A percentile compares a stretch with the other conserved stretches of the same genome.
Conservation (phyloP, 192 early-diverging fungal genomes). For the Umbelopsis isabellina region DNA sequence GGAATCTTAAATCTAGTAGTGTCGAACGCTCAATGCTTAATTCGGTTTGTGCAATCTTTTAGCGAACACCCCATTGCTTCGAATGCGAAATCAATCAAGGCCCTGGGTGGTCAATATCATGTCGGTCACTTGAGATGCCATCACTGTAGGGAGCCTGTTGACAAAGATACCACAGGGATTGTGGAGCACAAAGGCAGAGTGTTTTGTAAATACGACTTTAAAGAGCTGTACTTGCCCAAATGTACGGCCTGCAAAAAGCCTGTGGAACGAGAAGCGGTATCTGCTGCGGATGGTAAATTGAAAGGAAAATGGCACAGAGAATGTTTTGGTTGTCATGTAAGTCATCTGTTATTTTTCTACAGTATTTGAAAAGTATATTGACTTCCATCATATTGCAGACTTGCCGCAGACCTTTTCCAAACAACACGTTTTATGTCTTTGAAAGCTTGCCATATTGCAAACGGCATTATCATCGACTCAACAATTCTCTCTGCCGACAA, state of each 20-base stretch:
- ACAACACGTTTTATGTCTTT: constrained; percentile 89
- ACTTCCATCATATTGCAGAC: constrained; percentile 35
- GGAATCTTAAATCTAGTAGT: not conserved
- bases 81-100: constrained; percentile 48
- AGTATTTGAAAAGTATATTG: not conserved
- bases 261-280: constrained; percentile 70
- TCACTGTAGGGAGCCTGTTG: constrained; percentile 67
- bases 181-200: constrained; percentile 65
- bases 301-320: constrained; percentile 70
- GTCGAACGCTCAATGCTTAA: too few relatives aligned
- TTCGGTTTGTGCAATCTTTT: not conserved
- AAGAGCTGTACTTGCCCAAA: constrained; percentile 58
- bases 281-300: constrained; percentile 64
- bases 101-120: constrained; percentile 66
- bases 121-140: constrained; percentile 62
- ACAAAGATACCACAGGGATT: constrained; percentile 42
- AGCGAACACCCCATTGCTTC: constrained; percentile 32
- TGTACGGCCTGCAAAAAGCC: constrained; percentile 62
- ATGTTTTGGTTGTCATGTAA: constrained; percentile 68
- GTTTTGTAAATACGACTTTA: constrained; percentile 71
- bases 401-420: constrained; percentile 71
- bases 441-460: constrained; percentile 83
- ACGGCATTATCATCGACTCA: constrained; percentile 85
- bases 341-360: constrained; percentile 2
- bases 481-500: constrained; percentile 79